phyloP scores from a whole-genome alignment of 225 moss, liverwort and hornwort genomes.

The Anthoceros angustus region DNA sequence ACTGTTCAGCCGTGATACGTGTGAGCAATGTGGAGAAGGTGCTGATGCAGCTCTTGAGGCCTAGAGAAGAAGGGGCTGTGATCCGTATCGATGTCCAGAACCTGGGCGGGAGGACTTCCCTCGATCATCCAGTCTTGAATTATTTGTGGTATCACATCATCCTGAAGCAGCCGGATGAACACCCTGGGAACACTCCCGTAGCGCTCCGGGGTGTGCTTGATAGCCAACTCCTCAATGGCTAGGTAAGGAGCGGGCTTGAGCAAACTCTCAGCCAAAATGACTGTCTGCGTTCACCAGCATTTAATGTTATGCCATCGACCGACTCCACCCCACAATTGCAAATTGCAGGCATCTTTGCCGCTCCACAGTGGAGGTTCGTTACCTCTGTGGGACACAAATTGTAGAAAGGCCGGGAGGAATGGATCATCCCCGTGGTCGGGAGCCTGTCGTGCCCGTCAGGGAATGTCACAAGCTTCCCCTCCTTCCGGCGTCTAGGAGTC shows the following conservation, averaged over 20 bases:
- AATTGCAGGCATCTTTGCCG: too few relatives aligned
- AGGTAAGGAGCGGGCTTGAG: not conserved
- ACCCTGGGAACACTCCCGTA: conserved; percentile 4
- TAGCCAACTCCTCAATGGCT: not conserved
- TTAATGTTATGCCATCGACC: not conserved
- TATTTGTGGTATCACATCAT: not conserved
- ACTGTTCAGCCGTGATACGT: conserved; percentile 7
- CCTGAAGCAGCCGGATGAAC: not conserved
- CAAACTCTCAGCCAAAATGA: not conserved
- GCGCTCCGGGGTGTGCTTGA: not conserved
- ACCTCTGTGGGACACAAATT: too few relatives aligned
- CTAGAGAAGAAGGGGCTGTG: conserved; percentile 36
- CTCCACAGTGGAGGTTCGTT: too few relatives aligned
- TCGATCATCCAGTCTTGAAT: conserved; percentile 11
- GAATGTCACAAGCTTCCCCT: too few relatives aligned
- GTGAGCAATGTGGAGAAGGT: conserved; percentile 15
- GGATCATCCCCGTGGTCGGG: too few relatives aligned
- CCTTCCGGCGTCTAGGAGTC: too few relatives aligned
- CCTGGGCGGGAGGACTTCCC: conserved; percentile 22
- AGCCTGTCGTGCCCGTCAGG: too few relatives aligned
- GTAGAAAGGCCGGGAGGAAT: too few relatives aligned
- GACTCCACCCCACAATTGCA: not conserved
- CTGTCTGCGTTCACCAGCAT: not conserved
- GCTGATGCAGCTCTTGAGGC: conserved; percentile 21
- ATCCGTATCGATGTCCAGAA: conserved; percentile 20